These are phyloP conservation scores for Phytophthora fragariae DNA, from an alignment of 352 stramenopile genomes.

Conservation along the genomic window DNA sequence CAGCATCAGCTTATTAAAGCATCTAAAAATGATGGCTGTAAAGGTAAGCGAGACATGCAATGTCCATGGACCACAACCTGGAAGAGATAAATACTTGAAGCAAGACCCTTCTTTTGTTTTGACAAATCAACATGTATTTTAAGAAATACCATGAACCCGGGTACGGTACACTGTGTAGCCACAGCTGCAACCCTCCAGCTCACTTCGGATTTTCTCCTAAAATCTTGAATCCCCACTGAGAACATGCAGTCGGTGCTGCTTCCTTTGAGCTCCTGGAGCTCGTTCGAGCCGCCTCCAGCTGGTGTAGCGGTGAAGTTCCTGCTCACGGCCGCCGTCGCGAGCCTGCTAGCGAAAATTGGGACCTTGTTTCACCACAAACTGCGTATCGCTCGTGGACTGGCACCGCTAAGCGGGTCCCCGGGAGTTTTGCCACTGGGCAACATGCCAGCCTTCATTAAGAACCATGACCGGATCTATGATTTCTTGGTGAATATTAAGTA, in stretches of 20 bases:
- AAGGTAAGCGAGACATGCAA: no score
- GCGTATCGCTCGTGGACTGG: conserved; percentile 56
- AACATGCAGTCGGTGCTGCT: neutral
- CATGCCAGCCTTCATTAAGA: conserved; percentile 59
- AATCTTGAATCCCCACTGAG: neutral
- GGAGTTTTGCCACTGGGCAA: conserved; percentile 60
- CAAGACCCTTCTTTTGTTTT: no score
- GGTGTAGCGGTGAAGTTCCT: conserved; percentile 18
- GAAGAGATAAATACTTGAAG: no score
- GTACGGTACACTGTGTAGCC: no score
- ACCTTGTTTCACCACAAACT: conserved; percentile 54
- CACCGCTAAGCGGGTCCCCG: conserved; percentile 49
- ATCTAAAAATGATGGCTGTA: no score
- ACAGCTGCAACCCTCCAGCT: neutral
- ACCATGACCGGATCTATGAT: conserved; percentile 66
- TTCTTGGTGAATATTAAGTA: conserved; percentile 41
- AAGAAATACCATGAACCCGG: no score
- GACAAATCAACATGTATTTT: no score
- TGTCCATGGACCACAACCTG: no score
- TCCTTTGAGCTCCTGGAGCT: neutral
- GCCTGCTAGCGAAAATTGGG: conserved; percentile 22
- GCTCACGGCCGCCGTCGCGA: conserved; percentile 3
- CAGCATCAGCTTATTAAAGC: neutral
- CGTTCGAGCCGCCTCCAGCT: neutral
- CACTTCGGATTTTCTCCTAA: neutral